Evolutionary conservation across 2,329 filamentous ascomycete genomes (phyloP).

Genomic region (Cladorrhinum sp.): DNA sequence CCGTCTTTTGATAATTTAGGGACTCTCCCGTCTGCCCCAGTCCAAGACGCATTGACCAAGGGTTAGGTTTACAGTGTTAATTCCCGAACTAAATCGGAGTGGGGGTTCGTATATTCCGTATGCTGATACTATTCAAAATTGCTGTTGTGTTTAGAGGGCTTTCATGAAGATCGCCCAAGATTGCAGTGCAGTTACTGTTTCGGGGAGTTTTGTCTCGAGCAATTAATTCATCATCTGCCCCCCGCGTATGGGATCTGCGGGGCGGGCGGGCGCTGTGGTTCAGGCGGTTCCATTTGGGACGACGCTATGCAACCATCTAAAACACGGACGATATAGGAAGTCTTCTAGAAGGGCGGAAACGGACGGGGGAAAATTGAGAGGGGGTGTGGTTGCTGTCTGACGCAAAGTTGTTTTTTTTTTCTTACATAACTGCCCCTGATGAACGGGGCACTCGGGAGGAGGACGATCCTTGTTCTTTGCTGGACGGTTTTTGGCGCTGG

Average conservation of each 20-base stretch:
- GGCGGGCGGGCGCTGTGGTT: not conserved
- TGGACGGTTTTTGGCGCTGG: not conserved
- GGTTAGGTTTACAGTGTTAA: not conserved
- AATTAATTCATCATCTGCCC: not conserved
- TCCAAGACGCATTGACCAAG: not conserved
- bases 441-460: too few species aligned
- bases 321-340: not conserved
- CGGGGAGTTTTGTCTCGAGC: not conserved
- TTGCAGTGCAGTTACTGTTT: not conserved
- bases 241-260: not conserved
- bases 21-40: too few species aligned
- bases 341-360: slow-evolving; percentile 1
- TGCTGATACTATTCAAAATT: not conserved
- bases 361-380: not conserved
- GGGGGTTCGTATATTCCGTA: not conserved
- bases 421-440: slow-evolving; percentile 3
- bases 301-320: not conserved
- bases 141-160: too few species aligned
- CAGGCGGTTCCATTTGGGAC: slow-evolving; percentile 5
- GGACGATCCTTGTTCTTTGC: not conserved
- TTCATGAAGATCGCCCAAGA: not conserved
- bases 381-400: not conserved
- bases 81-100: not conserved
- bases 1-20: too few species aligned
- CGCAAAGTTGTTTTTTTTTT: not conserved